These are phyloP conservation scores for Fraxinus platypoda DNA, from an alignment of 305 asterid genomes.

Conservation along the genomic window DNA sequence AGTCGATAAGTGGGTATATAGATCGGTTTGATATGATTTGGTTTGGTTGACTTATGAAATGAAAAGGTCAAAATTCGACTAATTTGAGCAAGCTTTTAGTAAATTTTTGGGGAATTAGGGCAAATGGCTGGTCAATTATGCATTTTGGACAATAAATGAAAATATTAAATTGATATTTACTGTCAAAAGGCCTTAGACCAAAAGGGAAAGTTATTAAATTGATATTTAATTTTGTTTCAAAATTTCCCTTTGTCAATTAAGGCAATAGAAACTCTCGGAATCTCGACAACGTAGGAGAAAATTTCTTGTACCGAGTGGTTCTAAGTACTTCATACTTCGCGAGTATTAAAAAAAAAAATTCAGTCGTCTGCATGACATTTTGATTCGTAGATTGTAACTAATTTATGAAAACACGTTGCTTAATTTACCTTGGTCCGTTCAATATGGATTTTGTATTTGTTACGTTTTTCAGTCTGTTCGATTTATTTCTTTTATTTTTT, in stretches of 20 bases:
- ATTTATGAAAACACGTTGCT: not conserved
- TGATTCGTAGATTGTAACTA: not conserved
- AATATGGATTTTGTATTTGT: too few species aligned
- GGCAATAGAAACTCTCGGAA: not conserved
- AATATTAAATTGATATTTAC: not conserved
- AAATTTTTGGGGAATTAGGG: not conserved
- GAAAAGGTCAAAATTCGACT: not conserved
- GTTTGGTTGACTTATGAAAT: not conserved
- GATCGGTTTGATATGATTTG: not conserved
- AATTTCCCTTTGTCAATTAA: not conserved
- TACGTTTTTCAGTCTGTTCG: too few species aligned
- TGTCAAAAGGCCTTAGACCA: not conserved
- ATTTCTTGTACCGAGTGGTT: not conserved
- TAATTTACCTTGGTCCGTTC: too few species aligned
- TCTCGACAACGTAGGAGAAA: not conserved
- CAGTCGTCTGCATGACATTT: not conserved
- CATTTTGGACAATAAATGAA: not conserved
- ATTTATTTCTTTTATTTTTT: too few species aligned
- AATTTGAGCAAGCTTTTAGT: not conserved
- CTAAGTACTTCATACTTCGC: not conserved
- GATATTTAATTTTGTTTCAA: not conserved
- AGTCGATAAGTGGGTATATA: not conserved
- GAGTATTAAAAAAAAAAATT: too few species aligned
- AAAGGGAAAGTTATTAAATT: not conserved
- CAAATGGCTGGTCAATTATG: not conserved